Base-by-base conservation (phyloP, 2,329 filamentous ascomycete species). In the Colletotrichum salicis region DNA sequence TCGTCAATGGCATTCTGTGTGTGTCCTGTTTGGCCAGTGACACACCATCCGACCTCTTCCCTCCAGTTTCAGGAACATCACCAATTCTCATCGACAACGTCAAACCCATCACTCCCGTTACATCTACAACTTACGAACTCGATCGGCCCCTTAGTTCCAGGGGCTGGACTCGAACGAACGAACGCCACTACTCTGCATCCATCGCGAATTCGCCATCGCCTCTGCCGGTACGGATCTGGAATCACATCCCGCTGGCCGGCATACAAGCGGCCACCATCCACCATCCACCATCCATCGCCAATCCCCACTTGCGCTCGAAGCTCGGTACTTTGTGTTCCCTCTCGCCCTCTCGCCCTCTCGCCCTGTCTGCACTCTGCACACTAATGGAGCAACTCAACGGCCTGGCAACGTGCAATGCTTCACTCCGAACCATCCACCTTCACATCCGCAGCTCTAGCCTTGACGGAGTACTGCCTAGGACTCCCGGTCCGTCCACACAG, bases 221-320 rank as follows among this genome's bases (percentile, higher is more conserved):
- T 64, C 48, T 72, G 45, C 65, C 65, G 66, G 66, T 55, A 56
- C 48, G 65, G 70, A 66, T 60, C 66, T 72, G 70, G 70, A 72
- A 64, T 70, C 45, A 52, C 48, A 56, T 51, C 55, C 60, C 65
- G 66, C 70, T 59, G 70, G 48, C 70, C 70, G 66, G 70, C 70
- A 72, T 59, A 59, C 60, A 64, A 62, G 55, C 58, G 70, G 65
- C 66, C 70, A 61, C 70, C 66, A 72, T 64, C 48, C 65, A 61
- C 70, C 66, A 72, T 64, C 48, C 65, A 72, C 27, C 27, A 29
- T 29, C 4, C 27, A 72, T 64, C 58, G 51, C 45, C 27, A n/a
- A 64, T 64, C 66, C 15, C 59, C 55, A 29, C 59, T 48, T 56
- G 65, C 37, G 29, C 59, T 64, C 37, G 33, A 55, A 54, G 66